Percentiles rank a stretch among this genome's conserved stretches.
Conservation (phyloP, 2,329 filamentous ascomycete genomes). For the Drechslera avenae region DNA sequence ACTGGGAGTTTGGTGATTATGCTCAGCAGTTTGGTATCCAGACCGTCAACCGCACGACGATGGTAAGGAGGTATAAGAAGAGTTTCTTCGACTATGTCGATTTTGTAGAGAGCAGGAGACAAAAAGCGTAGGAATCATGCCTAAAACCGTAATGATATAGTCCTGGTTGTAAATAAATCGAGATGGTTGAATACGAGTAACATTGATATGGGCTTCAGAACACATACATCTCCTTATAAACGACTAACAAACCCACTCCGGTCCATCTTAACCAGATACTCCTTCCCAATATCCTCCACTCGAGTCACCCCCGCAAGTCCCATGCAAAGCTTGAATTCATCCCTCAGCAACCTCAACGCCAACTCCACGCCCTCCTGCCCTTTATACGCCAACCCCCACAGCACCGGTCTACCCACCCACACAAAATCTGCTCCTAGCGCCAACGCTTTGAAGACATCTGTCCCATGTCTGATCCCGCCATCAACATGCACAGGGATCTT, state of each 20-base stretch:
- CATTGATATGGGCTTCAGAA: neutral
- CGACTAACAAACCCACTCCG: slow-evolving; percentile 27
- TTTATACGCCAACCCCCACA: slow-evolving; percentile 68
- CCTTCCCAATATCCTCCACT: slow-evolving; percentile 29
- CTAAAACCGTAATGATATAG: neutral
- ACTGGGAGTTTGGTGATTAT: slow-evolving; percentile 62
- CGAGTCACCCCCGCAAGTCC: slow-evolving; percentile 28
- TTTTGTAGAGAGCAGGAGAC: slow-evolving; percentile 50
- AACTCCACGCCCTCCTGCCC: slow-evolving; percentile 30
- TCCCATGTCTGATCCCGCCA: slow-evolving; percentile 83
- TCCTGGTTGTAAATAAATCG: neutral
- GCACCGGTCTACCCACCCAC: slow-evolving; percentile 59
- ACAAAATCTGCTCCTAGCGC: slow-evolving; percentile 90
- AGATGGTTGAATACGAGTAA: too few relatives aligned
- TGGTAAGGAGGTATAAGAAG: slow-evolving; percentile 60
- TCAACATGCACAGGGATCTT: slow-evolving; percentile 78
- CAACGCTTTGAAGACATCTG: slow-evolving; percentile 92
- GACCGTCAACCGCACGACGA: slow-evolving; percentile 59
- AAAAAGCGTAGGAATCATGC: slow-evolving; percentile 1
- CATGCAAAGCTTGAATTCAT: slow-evolving; percentile 34
- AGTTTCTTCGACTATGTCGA: slow-evolving; percentile 64
- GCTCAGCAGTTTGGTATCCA: slow-evolving; percentile 61
- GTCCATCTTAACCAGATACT: slow-evolving; percentile 32
- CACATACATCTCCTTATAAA: neutral
- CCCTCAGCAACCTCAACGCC: slow-evolving; percentile 22